These are phyloP conservation scores for Quercus mongolica DNA, from an alignment of 306 rosid species.

Conservation along the genomic window DNA sequence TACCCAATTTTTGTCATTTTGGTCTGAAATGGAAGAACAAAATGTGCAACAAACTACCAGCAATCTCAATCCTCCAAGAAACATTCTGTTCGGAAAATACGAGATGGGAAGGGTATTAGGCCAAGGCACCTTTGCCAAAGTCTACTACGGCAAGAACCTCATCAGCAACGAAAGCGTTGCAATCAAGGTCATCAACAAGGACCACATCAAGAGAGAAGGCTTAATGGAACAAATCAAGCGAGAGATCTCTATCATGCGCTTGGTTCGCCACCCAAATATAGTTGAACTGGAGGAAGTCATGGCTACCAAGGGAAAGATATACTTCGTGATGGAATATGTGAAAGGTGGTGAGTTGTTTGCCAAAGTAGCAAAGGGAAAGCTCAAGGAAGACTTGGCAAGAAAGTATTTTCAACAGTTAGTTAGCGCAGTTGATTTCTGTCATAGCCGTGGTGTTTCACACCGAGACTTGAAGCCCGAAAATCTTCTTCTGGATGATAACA, in stretches of 20 bases:
- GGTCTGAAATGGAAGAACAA: constrained; percentile 24
- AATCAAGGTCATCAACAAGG: constrained; percentile 65
- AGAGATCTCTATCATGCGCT: constrained; percentile 70
- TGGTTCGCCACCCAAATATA: constrained; percentile 69
- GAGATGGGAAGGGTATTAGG: constrained; percentile 77
- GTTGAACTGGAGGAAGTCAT: constrained; percentile 81
- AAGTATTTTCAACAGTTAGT: constrained; percentile 70
- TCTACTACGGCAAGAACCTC: constrained; percentile 47
- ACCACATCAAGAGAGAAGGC: constrained; percentile 59
- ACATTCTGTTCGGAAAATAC: constrained; percentile 57
- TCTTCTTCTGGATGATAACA: constrained; percentile 60
- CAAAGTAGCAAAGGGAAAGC: constrained; percentile 50
- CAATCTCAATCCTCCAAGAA: neutral
- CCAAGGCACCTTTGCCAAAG: constrained; percentile 82
- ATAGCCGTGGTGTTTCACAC: constrained; percentile 78
- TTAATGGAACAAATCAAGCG: constrained; percentile 65
- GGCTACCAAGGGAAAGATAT: constrained; percentile 74
- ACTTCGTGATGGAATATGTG: constrained; percentile 65
- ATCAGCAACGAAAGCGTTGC: constrained; percentile 63
- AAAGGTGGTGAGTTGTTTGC: constrained; percentile 67
- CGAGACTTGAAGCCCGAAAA: constrained; percentile 87
- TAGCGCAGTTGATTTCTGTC: constrained; percentile 73
- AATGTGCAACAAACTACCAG: neutral
- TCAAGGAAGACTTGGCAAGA: constrained; percentile 55
- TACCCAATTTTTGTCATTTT: neutral